These are phyloP conservation scores for Nemania abortiva DNA, from an alignment of 2,329 filamentous ascomycete genomes.

Conservation along the genomic window DNA sequence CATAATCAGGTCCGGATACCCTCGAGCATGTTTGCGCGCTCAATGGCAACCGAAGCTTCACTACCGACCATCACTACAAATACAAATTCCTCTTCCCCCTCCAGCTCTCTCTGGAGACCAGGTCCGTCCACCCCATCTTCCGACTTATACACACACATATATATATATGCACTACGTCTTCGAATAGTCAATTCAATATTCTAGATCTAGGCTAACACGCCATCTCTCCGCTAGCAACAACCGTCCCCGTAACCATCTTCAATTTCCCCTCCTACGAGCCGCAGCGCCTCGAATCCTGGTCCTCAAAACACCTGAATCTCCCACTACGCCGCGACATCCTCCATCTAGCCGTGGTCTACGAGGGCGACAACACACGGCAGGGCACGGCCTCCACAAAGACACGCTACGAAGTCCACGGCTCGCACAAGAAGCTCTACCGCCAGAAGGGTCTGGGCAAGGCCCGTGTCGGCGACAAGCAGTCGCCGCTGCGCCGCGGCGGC, in stretches of 20 bases:
- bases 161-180: not conserved
- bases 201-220: slow-evolving; percentile 25
- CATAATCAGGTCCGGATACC: slow-evolving; percentile 46
- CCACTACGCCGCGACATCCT: slow-evolving; percentile 92
- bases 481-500: slow-evolving; percentile 84
- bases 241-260: slow-evolving; percentile 87
- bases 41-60: slow-evolving; percentile 68
- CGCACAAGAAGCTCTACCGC: slow-evolving; percentile 80
- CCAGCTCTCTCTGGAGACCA: slow-evolving; percentile 57
- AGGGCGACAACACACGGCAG: slow-evolving; percentile 88
- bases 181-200: not conserved
- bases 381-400: slow-evolving; percentile 88
- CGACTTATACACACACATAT: not conserved
- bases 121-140: slow-evolving; percentile 51
- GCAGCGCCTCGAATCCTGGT: slow-evolving; percentile 79
- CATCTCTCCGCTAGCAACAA: slow-evolving; percentile 60
- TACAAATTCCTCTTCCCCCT: slow-evolving; percentile 52
- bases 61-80: slow-evolving; percentile 55
- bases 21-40: slow-evolving; percentile 58
- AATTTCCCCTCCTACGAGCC: slow-evolving; percentile 91
- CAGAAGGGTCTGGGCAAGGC: slow-evolving; percentile 90
- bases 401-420: slow-evolving; percentile 85
- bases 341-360: slow-evolving; percentile 91
- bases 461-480: slow-evolving; percentile 83
- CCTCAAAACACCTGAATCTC: slow-evolving; percentile 83